phyloP scores from a whole-genome alignment of 2,329 filamentous ascomycete species.

The Sporothrix curviconia region DNA sequence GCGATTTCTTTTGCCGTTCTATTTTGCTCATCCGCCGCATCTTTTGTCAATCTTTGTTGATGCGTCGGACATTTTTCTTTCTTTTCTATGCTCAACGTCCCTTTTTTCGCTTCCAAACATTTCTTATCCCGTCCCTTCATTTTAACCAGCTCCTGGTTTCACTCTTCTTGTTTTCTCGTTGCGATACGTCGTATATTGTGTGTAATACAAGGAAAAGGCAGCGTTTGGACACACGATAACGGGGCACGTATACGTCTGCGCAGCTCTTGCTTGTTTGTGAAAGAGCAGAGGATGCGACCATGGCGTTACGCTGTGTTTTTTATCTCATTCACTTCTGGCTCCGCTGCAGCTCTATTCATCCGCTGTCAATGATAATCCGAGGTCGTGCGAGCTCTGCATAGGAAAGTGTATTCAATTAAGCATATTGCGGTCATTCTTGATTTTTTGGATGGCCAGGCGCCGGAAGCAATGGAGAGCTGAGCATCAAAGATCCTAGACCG shows the following conservation, averaged over 20 bases:
- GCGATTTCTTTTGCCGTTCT: too few species aligned
- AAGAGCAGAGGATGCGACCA: too few species aligned
- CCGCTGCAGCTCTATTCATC: too few species aligned
- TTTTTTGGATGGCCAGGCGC: background rate
- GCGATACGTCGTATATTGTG: background rate
- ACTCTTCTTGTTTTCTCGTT: background rate
- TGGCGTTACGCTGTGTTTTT: too few species aligned
- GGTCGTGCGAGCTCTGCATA: too few species aligned
- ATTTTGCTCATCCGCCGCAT: too few species aligned
- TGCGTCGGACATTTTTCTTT: background rate
- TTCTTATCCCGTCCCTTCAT: background rate
- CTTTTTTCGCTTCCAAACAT: background rate
- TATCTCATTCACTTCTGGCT: too few species aligned
- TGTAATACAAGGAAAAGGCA: too few species aligned
- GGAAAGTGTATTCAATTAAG: too few species aligned
- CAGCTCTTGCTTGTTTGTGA: too few species aligned
- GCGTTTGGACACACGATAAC: background rate
- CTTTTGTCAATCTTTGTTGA: background rate
- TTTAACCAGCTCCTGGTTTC: background rate
- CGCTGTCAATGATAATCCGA: too few species aligned
- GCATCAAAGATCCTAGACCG: background rate
- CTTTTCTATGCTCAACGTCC: too few species aligned
- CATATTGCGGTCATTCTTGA: background rate
- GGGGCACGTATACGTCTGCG: background rate
- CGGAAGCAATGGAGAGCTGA: background rate